Conservation (phyloP, 768 basidiomycete genomes). For the Termitomyces sp. region DNA sequence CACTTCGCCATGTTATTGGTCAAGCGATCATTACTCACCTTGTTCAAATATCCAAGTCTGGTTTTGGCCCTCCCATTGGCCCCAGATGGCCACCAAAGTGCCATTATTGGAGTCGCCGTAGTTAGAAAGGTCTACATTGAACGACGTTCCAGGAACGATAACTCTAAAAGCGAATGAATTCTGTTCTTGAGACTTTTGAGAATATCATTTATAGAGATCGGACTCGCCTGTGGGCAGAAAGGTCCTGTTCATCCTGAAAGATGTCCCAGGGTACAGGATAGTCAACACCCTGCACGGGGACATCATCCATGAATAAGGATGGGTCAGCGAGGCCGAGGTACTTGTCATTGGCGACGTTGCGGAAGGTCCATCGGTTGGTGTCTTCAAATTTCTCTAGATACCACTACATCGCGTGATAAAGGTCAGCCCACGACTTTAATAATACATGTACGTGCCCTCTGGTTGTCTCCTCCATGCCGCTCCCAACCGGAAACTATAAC, state of each 20-base stretch:
- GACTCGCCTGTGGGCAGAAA: constrained; percentile 12
- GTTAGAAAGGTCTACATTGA: constrained; percentile 32
- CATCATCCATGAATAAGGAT: constrained; percentile 1
- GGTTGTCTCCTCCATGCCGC: constrained; percentile 34
- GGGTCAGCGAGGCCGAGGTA: constrained; percentile 13
- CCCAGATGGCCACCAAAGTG: constrained; percentile 35
- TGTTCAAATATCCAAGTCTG: constrained; percentile 38
- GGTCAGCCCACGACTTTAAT: neutral
- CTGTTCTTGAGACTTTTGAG: neutral
- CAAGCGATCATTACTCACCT: constrained; percentile 6
- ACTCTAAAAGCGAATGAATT: neutral
- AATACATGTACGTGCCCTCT: constrained; percentile 24
- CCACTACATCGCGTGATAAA: constrained; percentile 13
- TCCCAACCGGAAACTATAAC: constrained; percentile 37
- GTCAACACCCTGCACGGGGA: constrained; percentile 8
- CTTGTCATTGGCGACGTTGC: constrained; percentile 12
- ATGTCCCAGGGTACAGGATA: constrained; percentile 16
- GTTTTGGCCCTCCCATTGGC: constrained; percentile 32
- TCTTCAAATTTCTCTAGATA: neutral
- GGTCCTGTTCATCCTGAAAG: constrained; percentile 12
- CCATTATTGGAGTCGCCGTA: constrained; percentile 35
- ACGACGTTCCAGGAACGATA: neutral
- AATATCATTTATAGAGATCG: neutral
- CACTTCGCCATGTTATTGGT: neutral
- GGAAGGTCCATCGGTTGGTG: constrained; percentile 16